phyloP scores from a whole-genome alignment of 805 yeast genomes.

The Middelhovenomyces tepae region DNA sequence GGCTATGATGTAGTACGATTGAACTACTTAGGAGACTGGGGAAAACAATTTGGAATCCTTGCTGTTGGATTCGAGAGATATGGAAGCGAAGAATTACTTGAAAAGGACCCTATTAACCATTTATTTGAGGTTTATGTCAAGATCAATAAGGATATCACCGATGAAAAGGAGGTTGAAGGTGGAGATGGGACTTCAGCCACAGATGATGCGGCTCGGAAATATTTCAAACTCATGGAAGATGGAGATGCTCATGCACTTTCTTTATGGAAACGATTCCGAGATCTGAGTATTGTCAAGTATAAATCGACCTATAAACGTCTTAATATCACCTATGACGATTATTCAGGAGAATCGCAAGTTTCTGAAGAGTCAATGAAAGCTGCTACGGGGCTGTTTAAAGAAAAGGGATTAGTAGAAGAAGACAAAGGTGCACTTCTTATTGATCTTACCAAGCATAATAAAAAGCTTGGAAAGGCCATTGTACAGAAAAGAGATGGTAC shows the following conservation, averaged over 20 bases:
- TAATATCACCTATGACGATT: constrained; percentile 78
- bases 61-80: constrained; percentile 87
- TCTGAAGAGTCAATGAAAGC: constrained; percentile 59
- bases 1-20: constrained; percentile 92
- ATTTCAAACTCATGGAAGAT: constrained; percentile 85
- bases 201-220: constrained; percentile 77
- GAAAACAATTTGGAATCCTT: constrained; percentile 92
- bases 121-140: constrained; percentile 89
- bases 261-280: constrained; percentile 84
- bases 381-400: constrained; percentile 54
- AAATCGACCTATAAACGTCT: constrained; percentile 83
- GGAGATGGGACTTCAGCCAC: constrained; percentile 45
- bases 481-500: constrained; percentile 96
- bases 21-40: constrained; percentile 99
- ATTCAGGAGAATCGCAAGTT: constrained; percentile 96
- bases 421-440: constrained; percentile 88
- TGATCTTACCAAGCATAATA: constrained; percentile 75
- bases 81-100: constrained; percentile 68
- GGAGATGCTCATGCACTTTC: constrained; percentile 75
- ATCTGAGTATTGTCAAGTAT: constrained; percentile 79
- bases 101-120: constrained; percentile 82
- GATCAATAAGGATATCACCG: constrained; percentile 66
- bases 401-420: constrained; percentile 64
- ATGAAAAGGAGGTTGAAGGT: constrained; percentile 48
- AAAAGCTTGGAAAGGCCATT: constrained; percentile 86